phyloP scores from a whole-genome alignment of 2,329 filamentous ascomycete genomes.

The Cytospora piceae region DNA sequence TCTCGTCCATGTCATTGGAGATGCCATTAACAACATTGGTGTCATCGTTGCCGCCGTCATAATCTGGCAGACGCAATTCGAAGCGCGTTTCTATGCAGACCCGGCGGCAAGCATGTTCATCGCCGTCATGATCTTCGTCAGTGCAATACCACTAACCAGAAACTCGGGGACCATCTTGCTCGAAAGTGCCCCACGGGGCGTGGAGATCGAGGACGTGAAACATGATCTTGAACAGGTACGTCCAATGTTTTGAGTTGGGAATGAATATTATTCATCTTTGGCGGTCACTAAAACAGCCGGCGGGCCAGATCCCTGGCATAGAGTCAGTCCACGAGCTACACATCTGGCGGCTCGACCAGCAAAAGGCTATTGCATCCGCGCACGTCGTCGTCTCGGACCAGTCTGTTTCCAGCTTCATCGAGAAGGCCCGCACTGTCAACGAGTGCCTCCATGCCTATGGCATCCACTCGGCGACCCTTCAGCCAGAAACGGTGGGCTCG shows the following conservation, averaged over 20 bases:
- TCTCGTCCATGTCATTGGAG: constrained; percentile 70
- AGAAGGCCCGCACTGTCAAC: constrained; percentile 62
- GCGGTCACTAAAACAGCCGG: not conserved
- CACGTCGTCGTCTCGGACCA: constrained; percentile 67
- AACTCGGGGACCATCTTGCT: constrained; percentile 68
- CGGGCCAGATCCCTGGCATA: constrained; percentile 64
- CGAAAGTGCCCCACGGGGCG: constrained; percentile 64
- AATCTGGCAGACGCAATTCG: constrained; percentile 66
- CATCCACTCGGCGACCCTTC: constrained; percentile 71
- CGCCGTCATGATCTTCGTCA: constrained; percentile 70
- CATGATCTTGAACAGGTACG: constrained; percentile 68
- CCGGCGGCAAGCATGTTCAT: constrained; percentile 71
- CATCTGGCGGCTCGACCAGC: constrained; percentile 74
- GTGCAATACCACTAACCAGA: constrained; percentile 65
- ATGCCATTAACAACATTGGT: constrained; percentile 76
- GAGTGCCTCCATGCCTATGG: constrained; percentile 76
- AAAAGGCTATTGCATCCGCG: constrained; percentile 69
- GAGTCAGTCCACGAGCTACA: constrained; percentile 72
- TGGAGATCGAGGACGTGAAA: constrained; percentile 65
- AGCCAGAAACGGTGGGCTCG: constrained; percentile 60
- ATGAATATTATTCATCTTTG: not conserved
- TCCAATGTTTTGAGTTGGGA: not conserved
- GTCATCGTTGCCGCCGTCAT: constrained; percentile 71
- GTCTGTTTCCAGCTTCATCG: constrained; percentile 61
- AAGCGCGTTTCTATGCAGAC: constrained; percentile 70